These are phyloP conservation scores for Botrytis medusae DNA, from an alignment of 2,329 filamentous ascomycete species.

Conservation along the genomic window DNA sequence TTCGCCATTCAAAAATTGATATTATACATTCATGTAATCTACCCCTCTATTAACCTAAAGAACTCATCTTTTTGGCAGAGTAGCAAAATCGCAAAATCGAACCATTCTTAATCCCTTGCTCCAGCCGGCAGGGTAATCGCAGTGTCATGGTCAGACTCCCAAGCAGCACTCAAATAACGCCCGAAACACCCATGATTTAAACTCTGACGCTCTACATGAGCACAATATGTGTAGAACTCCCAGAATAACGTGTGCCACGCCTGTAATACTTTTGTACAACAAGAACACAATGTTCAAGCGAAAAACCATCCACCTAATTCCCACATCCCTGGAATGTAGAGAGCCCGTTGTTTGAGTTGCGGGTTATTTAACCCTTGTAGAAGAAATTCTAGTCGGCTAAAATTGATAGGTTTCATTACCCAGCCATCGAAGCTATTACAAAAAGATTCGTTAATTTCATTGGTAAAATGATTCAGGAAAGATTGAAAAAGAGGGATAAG, in stretches of 20 bases:
- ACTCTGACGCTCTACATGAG: background rate
- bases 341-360: constrained; percentile 54
- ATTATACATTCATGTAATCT: background rate
- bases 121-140: background rate
- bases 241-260: background rate
- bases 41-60: background rate
- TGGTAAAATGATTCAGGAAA: background rate
- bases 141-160: too few relatives aligned
- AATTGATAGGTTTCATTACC: constrained; percentile 87
- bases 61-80: background rate
- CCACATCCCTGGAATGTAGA: constrained; percentile 75
- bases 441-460: constrained; percentile 33
- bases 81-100: background rate
- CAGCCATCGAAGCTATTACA: constrained; percentile 76
- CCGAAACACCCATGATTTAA: background rate
- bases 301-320: constrained; percentile 81
- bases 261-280: background rate
- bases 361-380: constrained; percentile 67
- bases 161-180: background rate
- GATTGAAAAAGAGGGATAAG: background rate
- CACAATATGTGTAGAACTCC: background rate
- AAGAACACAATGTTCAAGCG: constrained; percentile 20
- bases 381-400: constrained; percentile 68
- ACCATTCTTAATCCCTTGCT: background rate
- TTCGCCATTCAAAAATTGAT: background rate